Base-by-base conservation (phyloP, 1,139 yeast genomes). In the Suhomyces maxii region DNA sequence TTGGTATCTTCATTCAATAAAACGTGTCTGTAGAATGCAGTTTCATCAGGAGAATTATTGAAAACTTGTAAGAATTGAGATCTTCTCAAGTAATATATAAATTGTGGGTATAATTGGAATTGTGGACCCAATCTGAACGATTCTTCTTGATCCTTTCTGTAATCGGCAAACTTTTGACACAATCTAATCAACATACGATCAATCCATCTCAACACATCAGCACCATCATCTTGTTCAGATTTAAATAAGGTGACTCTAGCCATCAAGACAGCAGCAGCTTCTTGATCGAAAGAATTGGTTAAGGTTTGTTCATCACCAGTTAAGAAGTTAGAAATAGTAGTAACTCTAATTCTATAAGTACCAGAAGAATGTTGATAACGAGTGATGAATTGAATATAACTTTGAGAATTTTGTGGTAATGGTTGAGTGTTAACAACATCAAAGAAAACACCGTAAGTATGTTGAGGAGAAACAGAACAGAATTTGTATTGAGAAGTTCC, bases 41-140 rank as follows among this genome's bases (percentile, higher is more conserved):
- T 91, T 76, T 93, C 99, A 74, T 93, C 99, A 1, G 99, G 99
- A 14, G 98, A 91, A 69, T 93, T 91, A 71, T 93, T 93, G 76
- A 93, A 93, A 45, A 91, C 97, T 67, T 91, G 97, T 65, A 93
- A 77, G 69, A 93, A 93, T 71, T 91, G 98, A 2, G 97, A 89
- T 70, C 99, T 85, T 74, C 99, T 86, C 71, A 93, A 79, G 67
- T 93, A 95, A 70, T 89, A 93, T 73, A 93, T 89, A 63, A 93
- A 93, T 70, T 93, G 98, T 39, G 99, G 99, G 64, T 89, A 88
- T 65, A 73, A 69, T 47, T 69, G 69, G 55, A 75, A 76, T 54
- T 71, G 77, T 3, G 76, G 77, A 31, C 76, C 75, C 54, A 76
- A 70, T 54, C 79, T 64, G 57, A 76, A 76, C 14, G 76, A 67